Conservation (phyloP, 192 early-diverging fungal species). For the Chytriomyces hyalinus region DNA sequence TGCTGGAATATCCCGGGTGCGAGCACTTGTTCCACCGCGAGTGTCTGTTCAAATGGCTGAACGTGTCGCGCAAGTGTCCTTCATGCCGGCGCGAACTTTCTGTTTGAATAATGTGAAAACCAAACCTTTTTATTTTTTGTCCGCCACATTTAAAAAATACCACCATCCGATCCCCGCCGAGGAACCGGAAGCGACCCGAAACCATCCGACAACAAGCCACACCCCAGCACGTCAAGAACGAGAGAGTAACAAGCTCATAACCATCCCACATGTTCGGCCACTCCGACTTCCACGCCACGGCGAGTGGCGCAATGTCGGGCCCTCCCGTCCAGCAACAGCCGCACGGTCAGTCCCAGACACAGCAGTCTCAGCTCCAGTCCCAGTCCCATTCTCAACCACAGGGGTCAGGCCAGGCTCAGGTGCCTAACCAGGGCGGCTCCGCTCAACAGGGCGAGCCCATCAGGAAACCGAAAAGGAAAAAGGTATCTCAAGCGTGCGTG, state of each 20-base stretch:
- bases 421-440: too few relatives aligned
- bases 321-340: too few relatives aligned
- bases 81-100: slow-evolving; percentile 30
- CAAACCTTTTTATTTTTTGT: not conserved
- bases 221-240: not conserved
- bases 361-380: too few relatives aligned
- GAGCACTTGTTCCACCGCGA: slow-evolving; percentile 17
- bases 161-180: not conserved
- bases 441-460: not conserved
- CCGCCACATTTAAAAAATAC: not conserved
- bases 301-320: too few relatives aligned
- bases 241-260: too few relatives aligned
- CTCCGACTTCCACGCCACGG: too few relatives aligned
- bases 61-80: slow-evolving; percentile 26
- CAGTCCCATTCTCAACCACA: too few relatives aligned
- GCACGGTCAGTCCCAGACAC: too few relatives aligned
- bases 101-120: not conserved
- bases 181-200: not conserved
- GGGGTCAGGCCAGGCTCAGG: too few relatives aligned
- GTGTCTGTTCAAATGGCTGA: slow-evolving; percentile 32
- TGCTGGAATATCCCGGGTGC: slow-evolving; percentile 25
- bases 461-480: slow-evolving; percentile 47
- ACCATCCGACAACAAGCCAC: not conserved
- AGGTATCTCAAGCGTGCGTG: slow-evolving; percentile 78
- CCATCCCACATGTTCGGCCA: too few relatives aligned